Percentiles rank a stretch among this genome's conserved stretches.
phyloP scores from a whole-genome alignment of 345 rosid genomes.

The Nasturtium officinale region DNA sequence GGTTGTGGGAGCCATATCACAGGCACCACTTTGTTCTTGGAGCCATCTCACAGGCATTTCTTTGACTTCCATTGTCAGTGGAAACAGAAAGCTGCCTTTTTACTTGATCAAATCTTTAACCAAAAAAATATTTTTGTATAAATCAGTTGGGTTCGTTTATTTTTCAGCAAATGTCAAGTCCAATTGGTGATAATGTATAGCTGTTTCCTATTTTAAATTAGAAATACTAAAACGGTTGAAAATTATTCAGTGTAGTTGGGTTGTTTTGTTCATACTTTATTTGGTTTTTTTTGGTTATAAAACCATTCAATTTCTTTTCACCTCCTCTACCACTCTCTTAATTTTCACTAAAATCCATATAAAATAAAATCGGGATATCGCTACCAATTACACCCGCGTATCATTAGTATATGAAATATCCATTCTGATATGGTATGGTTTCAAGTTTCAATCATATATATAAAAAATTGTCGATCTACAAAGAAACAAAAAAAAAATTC shows the following conservation, averaged over 20 bases:
- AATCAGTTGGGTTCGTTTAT: not conserved
- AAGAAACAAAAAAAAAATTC: not conserved
- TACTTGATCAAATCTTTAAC: slow-evolving; percentile 21
- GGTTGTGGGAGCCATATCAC: slow-evolving; percentile 38
- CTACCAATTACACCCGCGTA: too few relatives aligned
- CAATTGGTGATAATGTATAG: not conserved
- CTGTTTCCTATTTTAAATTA: not conserved
- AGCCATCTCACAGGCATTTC: slow-evolving; percentile 34
- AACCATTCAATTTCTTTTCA: too few relatives aligned
- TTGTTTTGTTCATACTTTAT: not conserved
- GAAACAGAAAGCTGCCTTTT: slow-evolving; percentile 23
- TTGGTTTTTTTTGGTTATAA: too few relatives aligned
- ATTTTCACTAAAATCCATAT: too few relatives aligned
- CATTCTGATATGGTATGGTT: too few relatives aligned
- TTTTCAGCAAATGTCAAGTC: not conserved
- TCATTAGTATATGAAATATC: too few relatives aligned
- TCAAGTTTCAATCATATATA: not conserved
- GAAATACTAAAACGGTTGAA: not conserved
- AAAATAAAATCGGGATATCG: too few relatives aligned
- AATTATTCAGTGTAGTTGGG: not conserved
- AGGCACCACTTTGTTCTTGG: slow-evolving; percentile 33
- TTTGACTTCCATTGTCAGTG: slow-evolving; percentile 30
- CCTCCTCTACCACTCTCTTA: not conserved
- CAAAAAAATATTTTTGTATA: slow-evolving; percentile 1
- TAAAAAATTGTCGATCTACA: not conserved